Evolutionary conservation across 2,329 filamentous ascomycete species (phyloP), one percentile per base, ranked within the genome.

Genomic region (Colletotrichum liriopes): DNA sequence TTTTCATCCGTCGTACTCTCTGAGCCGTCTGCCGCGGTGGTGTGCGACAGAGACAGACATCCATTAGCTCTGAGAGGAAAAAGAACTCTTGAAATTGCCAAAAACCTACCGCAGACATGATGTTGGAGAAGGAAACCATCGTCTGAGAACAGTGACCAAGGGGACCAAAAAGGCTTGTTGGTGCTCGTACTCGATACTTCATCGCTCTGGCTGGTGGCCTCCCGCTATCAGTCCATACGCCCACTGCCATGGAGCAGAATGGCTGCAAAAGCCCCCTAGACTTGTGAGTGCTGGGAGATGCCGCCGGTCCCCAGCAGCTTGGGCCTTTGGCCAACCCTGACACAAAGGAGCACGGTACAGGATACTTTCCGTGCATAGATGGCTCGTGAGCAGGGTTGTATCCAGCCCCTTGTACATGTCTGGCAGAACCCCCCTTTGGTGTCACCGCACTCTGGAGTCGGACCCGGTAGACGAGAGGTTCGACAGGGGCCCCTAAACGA

Each of bases 1-100:
- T 64, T 72, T 59, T 52, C 47, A 72, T 59, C 69, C 52, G 69
- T 47, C 37, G 43, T 68, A 45, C 52, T 39, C 65, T 67, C 68
- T 56, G 41, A 23, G 45, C 68, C 68, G 51, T 62, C 63, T 67
- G 63, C 51, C 64, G 64, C 56, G 55, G 55, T 67, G 64, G 68
- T 71, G 68, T 71, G 43, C 35, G 56, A 72, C 65, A 59, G 69
- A 69, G 52, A 68, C 65, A 51, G 59, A 39, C 32, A 39, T 8
- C 26, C 59, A 62, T 51, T 49, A 51, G 59, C 45, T 39, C 43
- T 26, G n/a, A 4, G 49, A 23, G n/a, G 37, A 43, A 52, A 54
- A 64, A 26, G 61, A 63, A 64, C 9, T 23, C 18, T 35, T 29
- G 6, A 37, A 14, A 29, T 41, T 14, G 14, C 23, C 47, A 41